Conservation (phyloP, 192 early-diverging fungal genomes). For the Tieghemiomyces parasiticus region DNA sequence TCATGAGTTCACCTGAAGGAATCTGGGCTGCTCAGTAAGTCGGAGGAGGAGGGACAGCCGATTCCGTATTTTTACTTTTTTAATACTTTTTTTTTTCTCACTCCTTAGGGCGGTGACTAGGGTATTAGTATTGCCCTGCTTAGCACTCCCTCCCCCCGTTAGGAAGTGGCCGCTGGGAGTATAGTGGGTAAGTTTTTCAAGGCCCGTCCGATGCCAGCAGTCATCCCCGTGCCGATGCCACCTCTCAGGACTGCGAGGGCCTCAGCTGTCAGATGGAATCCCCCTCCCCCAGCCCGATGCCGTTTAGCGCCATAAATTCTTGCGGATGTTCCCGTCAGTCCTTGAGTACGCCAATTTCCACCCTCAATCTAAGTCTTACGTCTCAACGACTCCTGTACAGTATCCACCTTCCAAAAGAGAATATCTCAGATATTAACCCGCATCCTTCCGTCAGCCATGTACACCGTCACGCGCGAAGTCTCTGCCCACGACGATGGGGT, state of each 20-base stretch:
- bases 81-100: too few species aligned
- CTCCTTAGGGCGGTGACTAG: too few species aligned
- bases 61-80: too few species aligned
- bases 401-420: background rate
- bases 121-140: too few species aligned
- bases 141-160: too few species aligned
- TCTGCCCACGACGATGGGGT: conserved; percentile 65
- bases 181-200: too few species aligned
- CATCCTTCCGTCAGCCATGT: background rate
- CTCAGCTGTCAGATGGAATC: background rate
- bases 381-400: background rate
- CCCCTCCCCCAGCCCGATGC: background rate
- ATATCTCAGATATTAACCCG: background rate
- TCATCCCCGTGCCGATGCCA: too few species aligned
- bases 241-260: too few species aligned
- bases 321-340: background rate
- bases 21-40: too few species aligned
- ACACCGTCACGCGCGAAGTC: background rate
- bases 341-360: background rate
- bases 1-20: background rate
- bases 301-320: background rate
- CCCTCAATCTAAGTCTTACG: background rate
- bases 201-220: too few species aligned
- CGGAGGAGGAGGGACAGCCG: too few species aligned
- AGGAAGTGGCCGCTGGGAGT: too few species aligned